Conservation (phyloP, 768 basidiomycete species). For the Macrocybe gigantea region DNA sequence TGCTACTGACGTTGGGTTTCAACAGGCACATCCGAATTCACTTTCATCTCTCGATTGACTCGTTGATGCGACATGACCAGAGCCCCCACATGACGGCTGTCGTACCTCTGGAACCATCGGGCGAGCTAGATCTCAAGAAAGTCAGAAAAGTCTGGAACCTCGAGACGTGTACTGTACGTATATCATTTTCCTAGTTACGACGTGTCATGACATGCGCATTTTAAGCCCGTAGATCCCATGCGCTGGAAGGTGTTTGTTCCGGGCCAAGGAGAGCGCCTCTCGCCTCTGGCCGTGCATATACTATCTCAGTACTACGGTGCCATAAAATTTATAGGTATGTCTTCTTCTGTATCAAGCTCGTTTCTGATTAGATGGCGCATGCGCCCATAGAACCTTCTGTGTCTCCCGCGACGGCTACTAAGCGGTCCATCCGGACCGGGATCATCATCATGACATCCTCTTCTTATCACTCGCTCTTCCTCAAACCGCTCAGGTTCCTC, state of each 20-base stretch:
- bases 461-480: too few species aligned
- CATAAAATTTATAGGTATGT: conserved; percentile 13
- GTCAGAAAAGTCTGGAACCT: conserved; percentile 14
- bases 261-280: conserved; percentile 7
- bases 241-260: conserved; percentile 12
- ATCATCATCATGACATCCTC: too few species aligned
- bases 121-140: conserved; percentile 10
- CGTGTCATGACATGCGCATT: too few species aligned
- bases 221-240: conserved; percentile 12
- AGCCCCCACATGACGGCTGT: conserved; percentile 11
- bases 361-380: too few species aligned
- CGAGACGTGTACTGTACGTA: conserved; percentile 11
- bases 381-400: too few species aligned
- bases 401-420: too few species aligned
- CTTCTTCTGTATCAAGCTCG: not conserved
- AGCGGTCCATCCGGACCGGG: too few species aligned
- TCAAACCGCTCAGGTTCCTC: too few species aligned
- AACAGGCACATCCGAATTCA: conserved; percentile 13
- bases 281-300: conserved; percentile 11
- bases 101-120: conserved; percentile 12
- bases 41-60: conserved; percentile 7
- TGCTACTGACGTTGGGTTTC: too few species aligned
- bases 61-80: conserved; percentile 1
- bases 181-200: not conserved
- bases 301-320: conserved; percentile 10